Evolutionary conservation across 305 asterid species (phyloP), one percentile per base, ranked within the genome.

Genomic region (Ilex paraguariensis): DNA sequence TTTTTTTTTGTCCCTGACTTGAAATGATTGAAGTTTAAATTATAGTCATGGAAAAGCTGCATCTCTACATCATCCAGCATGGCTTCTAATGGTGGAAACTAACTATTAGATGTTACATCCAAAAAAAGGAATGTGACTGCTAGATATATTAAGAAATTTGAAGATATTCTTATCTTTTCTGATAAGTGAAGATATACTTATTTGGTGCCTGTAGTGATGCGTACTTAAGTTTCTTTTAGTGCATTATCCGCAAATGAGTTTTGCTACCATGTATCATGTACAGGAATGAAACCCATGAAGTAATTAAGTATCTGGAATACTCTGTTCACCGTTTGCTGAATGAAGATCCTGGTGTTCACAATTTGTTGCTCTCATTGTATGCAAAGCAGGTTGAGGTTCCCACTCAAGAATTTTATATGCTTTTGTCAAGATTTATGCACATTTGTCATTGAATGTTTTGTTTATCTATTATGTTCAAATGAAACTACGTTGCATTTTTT

Each of bases 201-300:
- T 36, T 8, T 36, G 42, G 42, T 36, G 42, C 6, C 9, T 36
- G 42, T 36, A 36, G 42, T 36, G 6, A 36, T 36, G 42, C 42
- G 1, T 36, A 4, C 42, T 36, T 36, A 5, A 36, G 42, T 5
- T 36, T 36, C 9, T 2, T 36, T 36, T 36, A 8, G 9, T 36
- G 0, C 42, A 36, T 36, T 36, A 36, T 4, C 1, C 6, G 9
- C 9, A 5, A 36, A 8, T 36, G 42, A 36, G 11, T 54, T 70
- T 59, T 61, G 1, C 57, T 56, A 49, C 45, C 58, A 54, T 39
- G n/a, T 69, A 31, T 50, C 59, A 50, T 70, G 53, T 75, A 73
- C 94, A 93, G 99, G 95, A 93, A 93, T 73, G 99, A 93, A 88
- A 86, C 97, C 57, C 95, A 93, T 74, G 97, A 93, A 77, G 97